phyloP scores from a whole-genome alignment of 495 filamentous ascomycete species.

The Daldinia vernicosa region DNA sequence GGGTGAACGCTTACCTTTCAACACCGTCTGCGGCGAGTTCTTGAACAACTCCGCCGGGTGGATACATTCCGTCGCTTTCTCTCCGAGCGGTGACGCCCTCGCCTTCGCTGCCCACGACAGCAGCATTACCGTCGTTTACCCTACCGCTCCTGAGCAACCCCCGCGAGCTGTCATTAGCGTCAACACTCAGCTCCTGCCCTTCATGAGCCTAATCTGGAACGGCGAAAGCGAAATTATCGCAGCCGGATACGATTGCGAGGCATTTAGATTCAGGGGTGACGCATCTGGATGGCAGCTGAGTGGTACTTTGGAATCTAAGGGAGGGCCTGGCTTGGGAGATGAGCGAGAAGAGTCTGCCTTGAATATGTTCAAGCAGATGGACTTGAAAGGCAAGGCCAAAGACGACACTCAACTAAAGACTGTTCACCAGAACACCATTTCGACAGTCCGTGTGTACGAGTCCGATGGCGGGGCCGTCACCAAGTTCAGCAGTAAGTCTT shows the following conservation, averaged over 20 bases:
- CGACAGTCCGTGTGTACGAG: slow-evolving; percentile 79
- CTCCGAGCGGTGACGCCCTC: slow-evolving; percentile 87
- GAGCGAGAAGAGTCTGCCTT: slow-evolving; percentile 76
- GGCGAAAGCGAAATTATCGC: slow-evolving; percentile 93
- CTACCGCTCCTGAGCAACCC: slow-evolving; percentile 88
- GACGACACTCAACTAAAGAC: slow-evolving; percentile 95
- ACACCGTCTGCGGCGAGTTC: slow-evolving; percentile 96
- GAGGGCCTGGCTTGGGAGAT: slow-evolving; percentile 64
- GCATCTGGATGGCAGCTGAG: slow-evolving; percentile 84
- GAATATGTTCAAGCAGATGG: slow-evolving; percentile 99
- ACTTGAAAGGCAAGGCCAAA: slow-evolving; percentile 87
- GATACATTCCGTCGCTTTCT: slow-evolving; percentile 92
- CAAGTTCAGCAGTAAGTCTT: slow-evolving; percentile 87
- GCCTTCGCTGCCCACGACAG: slow-evolving; percentile 95
- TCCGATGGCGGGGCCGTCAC: slow-evolving; percentile 67
- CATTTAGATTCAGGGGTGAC: slow-evolving; percentile 86
- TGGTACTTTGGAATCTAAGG: slow-evolving; percentile 83
- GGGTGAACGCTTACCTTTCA: slow-evolving; percentile 96
- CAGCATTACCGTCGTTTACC: slow-evolving; percentile 95
- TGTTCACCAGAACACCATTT: slow-evolving; percentile 96
- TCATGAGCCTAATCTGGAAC: slow-evolving; percentile 91
- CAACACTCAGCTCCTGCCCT: slow-evolving; percentile 86
- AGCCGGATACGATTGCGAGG: slow-evolving; percentile 95
- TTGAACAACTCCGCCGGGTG: slow-evolving; percentile 95
- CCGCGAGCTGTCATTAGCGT: slow-evolving; percentile 89